Evolutionary conservation across 768 basidiomycete genomes (phyloP), one percentile per base, ranked within the genome.

Genomic region (Boletellus ananiceps): DNA sequence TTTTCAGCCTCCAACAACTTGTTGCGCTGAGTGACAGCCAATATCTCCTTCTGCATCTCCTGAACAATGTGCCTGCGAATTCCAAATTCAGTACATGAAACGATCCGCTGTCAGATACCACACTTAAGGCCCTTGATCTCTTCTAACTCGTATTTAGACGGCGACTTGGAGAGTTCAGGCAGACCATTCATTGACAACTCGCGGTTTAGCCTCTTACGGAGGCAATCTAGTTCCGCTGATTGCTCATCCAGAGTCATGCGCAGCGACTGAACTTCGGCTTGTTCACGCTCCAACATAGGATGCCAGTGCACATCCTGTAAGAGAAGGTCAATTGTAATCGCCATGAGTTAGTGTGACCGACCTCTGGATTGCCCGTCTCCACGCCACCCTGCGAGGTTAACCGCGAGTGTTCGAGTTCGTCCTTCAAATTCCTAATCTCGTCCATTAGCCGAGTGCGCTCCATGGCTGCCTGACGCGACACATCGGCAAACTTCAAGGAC

Each of bases 91-190:
- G 35, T 45, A 46, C 15, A 31, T 7, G 6, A 9, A 37, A 27
- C 12, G 23, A 18, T n/a, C 13, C 33, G 36, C 31, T 35, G 27
- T 40, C 8, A 42, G 21, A 25, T 16, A 47, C 40, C 51, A 21
- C 63, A 90, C 88, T 93, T 93, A 35, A 94, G 77, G 8, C 92
- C 92, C 12, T 77, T 82, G 49, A 92, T 82, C 67, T 93, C 90
- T 37, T 75, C 71, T 6, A 71, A 61, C 55, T 86, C 84, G 18
- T 80, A 69, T 59, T 81, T 84, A 13, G 74, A 73, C 8, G 69
- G 56, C 2, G 72, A 67, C 36, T 63, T 66, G 5, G 68, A 54
- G 27, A 41, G 40, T 35, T 61, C 68, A 27, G 56, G 57, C 43
- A 65, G 35, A 56, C 76, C 67, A 51, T 72, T 78, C 46, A 84